Evolutionary conservation across 441 rosid species (phyloP), one percentile per base, ranked within the genome.

Genomic region (Brassica hybrid): DNA sequence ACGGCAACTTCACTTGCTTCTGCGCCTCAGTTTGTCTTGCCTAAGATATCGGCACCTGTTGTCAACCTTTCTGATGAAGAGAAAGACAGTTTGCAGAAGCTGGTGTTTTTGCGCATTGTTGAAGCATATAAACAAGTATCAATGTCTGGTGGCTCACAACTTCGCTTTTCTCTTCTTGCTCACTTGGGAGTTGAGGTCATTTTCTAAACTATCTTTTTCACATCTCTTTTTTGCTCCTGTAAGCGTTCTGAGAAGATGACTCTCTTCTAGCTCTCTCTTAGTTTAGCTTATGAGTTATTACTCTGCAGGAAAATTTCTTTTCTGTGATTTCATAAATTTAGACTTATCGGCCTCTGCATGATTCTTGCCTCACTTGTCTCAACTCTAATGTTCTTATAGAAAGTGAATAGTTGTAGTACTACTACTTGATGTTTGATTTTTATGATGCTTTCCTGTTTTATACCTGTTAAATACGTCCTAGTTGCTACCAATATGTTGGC

Each of bases 41-140:
- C 99, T 77, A 91, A 91, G 90, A 88, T 96, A 90, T 86, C 89
- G 25, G 98, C 98, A 72, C 97, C 98, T 82, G 93, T 96, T 80
- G 87, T 96, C 21, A 78, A 77, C 81, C 95, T 94, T 79, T 78
- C 86, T 54, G 98, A 90, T 79, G 97, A 85, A 73, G 89, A 88
- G 86, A 92, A 87, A 84, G 99, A 93, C 87, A 86, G 83, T 78
- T 80, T 93, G 82, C 99, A 96, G 82, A 90, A 79, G 79, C 84
- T 87, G 82, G 89, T 91, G 68, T 88, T 86, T 73, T 78, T 79
- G 56, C 97, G 90, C 69, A 93, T 96, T 74, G 74, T 91, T 82
- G 98, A 93, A 76, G 97, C 96, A 61, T 88, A 89, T 79, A 94
- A 93, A 79, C 97, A 91, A 83, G 83, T 89, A 82, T 87, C 91